Percentiles rank a stretch among this genome's conserved stretches.
Conservation (phyloP, 441 rosid genomes). For the Populus hybrid region DNA sequence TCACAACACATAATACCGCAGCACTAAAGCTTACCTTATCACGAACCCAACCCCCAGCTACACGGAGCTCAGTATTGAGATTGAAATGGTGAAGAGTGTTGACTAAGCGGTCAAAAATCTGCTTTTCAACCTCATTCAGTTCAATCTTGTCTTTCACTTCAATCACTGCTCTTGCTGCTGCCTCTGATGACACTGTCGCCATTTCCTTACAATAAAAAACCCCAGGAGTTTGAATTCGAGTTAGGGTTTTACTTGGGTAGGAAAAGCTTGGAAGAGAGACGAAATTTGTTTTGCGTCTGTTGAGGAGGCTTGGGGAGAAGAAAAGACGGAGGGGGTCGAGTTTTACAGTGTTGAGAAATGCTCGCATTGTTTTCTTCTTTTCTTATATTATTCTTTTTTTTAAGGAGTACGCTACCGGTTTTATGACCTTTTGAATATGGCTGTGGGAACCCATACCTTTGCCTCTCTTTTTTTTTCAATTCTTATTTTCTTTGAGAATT, state of each 20-base stretch:
- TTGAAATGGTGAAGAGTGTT: slow-evolving; percentile 58
- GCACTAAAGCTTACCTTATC: slow-evolving; percentile 57
- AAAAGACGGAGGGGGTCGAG: slow-evolving; percentile 34
- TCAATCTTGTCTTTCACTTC: slow-evolving; percentile 59
- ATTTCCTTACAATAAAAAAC: slow-evolving; percentile 27
- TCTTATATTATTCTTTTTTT: too few relatives aligned
- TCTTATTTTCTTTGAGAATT: too few relatives aligned
- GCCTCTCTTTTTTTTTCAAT: too few relatives aligned
- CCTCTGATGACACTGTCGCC: slow-evolving; percentile 24
- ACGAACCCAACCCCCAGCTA: slow-evolving; percentile 99
- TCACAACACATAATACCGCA: neutral
- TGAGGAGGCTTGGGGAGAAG: slow-evolving; percentile 10
- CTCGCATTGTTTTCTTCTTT: slow-evolving; percentile 31
- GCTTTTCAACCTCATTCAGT: slow-evolving; percentile 54
- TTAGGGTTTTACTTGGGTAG: neutral
- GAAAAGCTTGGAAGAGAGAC: slow-evolving; percentile 25
- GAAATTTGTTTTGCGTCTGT: neutral
- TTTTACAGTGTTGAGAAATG: slow-evolving; percentile 30
- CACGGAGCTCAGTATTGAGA: slow-evolving; percentile 78
- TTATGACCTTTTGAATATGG: too few relatives aligned
- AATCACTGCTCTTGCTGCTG: slow-evolving; percentile 19
- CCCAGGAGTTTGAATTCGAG: neutral
- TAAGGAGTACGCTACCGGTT: too few relatives aligned
- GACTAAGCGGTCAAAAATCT: slow-evolving; percentile 65
- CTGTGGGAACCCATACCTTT: too few relatives aligned